Evolutionary conservation across 1,139 yeast species (phyloP), one percentile per base, ranked within the genome.

Genomic region (Lodderomyces oxycetoniae): DNA sequence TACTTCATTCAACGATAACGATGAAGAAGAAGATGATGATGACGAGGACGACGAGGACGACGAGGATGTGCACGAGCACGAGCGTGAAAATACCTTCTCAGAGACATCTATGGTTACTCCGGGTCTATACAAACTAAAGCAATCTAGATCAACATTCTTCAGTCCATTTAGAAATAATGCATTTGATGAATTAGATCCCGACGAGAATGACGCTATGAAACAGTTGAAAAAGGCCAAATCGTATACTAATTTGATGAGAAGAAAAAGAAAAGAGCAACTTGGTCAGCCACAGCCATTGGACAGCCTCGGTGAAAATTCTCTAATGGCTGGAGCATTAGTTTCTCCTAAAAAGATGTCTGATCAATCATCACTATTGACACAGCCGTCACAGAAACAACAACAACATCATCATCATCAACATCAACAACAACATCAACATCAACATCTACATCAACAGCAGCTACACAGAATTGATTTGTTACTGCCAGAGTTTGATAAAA

Each of bases 181-280:
- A 13, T 26, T 17, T 10, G 32, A 34, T 21, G n/a, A 12, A 10
- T 30, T 22, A 20, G 32, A 35, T 32, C 55, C 62, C 33, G 66
- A 61, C 36, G 69, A 64, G 41, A 71, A 66, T 34, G 68, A 67
- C 45, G 73, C 74, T 3, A 57, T 66, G 38, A 62, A 62, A 38
- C 70, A 65, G 42, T 47, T 68, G 36, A 57, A 57, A 30, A 58
- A 65, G 44, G 71, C 70, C 4, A 63, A 63, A 42, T 59, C 67
- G 9, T 57, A 52, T 40, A 44, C 59, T 6, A 43, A 47, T 30
- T 41, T 44, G 42, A 36, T 31, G 12, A 34, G 28, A 31, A 38
- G 26, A 23, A 26, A 25, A 13, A 24, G 32, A 9, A 31, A 26
- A 24, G 26, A 24, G 9, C 7, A 6, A 7, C n/a, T n/a, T 6